A percentile compares a stretch with the other conserved stretches of the same genome.
Conservation (phyloP, 78 protist genomes). For the Dictyostelium purpureum region DNA sequence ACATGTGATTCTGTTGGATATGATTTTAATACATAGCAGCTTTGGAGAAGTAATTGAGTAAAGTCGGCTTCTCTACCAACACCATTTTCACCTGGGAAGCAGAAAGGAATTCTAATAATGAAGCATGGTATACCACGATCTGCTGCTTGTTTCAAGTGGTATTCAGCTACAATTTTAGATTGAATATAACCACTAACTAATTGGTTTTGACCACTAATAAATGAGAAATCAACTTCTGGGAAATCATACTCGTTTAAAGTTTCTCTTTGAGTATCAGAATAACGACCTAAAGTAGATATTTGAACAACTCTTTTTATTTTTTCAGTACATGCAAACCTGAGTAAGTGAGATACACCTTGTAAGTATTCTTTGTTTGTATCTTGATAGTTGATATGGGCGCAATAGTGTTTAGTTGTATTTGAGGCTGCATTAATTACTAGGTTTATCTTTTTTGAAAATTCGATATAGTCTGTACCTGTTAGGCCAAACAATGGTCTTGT, state of each 20-base stretch:
- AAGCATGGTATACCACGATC: slow-evolving; percentile 21
- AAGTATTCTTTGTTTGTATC: background rate
- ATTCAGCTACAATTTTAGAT: slow-evolving; percentile 41
- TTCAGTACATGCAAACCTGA: background rate
- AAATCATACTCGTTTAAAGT: background rate
- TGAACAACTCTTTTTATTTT: background rate
- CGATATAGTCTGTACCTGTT: background rate
- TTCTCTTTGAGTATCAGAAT: background rate
- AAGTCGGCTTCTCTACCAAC: background rate
- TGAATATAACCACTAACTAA: slow-evolving; percentile 35
- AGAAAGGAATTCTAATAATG: slow-evolving; percentile 1
- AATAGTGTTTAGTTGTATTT: slow-evolving; percentile 5
- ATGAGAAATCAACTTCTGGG: background rate
- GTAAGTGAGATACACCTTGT: background rate
- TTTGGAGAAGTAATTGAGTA: background rate
- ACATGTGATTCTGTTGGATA: background rate
- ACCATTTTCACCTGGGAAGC: background rate
- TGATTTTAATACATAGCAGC: background rate
- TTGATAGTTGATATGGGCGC: background rate
- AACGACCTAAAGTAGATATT: background rate
- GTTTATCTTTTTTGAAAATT: slow-evolving; percentile 6
- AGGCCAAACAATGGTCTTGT: background rate
- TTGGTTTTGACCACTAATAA: background rate
- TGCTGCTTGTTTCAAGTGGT: slow-evolving; percentile 3
- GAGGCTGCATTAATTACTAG: slow-evolving; percentile 9